Base-by-base conservation (phyloP, 108 stramenopile genomes). In the Skeletonema menzelii region DNA sequence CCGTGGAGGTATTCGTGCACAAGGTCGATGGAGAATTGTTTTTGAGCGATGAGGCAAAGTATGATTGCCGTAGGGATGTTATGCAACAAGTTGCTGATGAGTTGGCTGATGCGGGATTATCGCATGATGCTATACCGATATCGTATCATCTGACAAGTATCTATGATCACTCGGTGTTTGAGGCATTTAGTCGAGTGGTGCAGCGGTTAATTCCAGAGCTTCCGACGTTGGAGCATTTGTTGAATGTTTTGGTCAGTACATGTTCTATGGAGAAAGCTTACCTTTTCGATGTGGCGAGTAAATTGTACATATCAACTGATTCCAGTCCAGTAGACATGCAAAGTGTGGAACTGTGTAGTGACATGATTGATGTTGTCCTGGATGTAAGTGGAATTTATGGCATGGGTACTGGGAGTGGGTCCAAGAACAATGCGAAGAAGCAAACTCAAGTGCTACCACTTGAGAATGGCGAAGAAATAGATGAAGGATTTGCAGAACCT, bases 21-120 rank as follows among this genome's bases (percentile, higher is more conserved):
- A 99, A 99, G 84, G 97, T 99, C 11, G 99, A 99, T 74, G 99
- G 99, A 13, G 99, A 99, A 73, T 73, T 98, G 26, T 98, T 98
- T 82, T 76, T 98, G 62, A 92, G 88, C 59, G 97, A 98, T 63
- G 98, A 99, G 68, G 89, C 94, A 71, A 98, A 99, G 83, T 92
- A 96, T 63, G 99, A 98, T 59, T 97, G 95, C 74, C 93, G 97
- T 11, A 74, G 95, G 31, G 96, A 94, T 73, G 88, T 99, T 17
- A 91, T 88, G 90, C 84, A 87, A 69, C 93, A 92, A 72, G 94
- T 95, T 20, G 79, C 92, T 32, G 88, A 93, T 56, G 94, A 96
- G 61, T 71, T 96, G 70, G 77, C 82, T 3, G 95, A 95, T 60
- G 95, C 92, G 10, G 95, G 95, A 10, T 80, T 93, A 58, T 67